phyloP scores from a whole-genome alignment of 2,329 filamentous ascomycete species.

The Plenodomus lindquistii region DNA sequence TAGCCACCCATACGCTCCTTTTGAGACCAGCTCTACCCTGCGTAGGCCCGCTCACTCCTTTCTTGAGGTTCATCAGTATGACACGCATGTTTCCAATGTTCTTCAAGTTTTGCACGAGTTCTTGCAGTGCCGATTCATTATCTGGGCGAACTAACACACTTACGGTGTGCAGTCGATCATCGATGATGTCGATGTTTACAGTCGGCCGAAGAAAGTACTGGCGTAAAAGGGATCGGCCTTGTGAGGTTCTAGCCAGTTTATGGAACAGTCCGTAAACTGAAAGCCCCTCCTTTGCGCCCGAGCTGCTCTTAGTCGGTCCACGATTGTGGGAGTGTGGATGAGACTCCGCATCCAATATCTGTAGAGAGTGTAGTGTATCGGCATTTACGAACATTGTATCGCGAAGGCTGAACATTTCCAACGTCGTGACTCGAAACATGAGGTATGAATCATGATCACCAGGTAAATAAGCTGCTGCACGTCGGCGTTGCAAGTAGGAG shows the following conservation, averaged over 20 bases:
- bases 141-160: constrained; percentile 67
- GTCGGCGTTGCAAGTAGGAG: constrained; percentile 73
- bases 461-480: constrained; percentile 64
- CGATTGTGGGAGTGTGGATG: constrained; percentile 82
- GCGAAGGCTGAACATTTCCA: constrained; percentile 76
- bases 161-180: constrained; percentile 72
- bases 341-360: constrained; percentile 80
- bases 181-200: constrained; percentile 68
- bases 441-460: constrained; percentile 59
- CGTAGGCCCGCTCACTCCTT: constrained; percentile 67
- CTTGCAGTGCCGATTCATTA: constrained; percentile 62
- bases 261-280: constrained; percentile 86
- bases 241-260: constrained; percentile 72
- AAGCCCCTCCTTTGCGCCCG: constrained; percentile 75
- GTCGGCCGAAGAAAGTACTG: constrained; percentile 82
- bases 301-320: constrained; percentile 64
- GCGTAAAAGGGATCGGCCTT: constrained; percentile 75
- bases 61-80: constrained; percentile 71
- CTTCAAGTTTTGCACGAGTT: constrained; percentile 64
- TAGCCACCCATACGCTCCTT: constrained; percentile 72
- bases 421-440: constrained; percentile 62
- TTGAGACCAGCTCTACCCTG: constrained; percentile 56
- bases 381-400: constrained; percentile 75
- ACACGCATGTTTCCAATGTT: constrained; percentile 76
- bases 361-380: constrained; percentile 79